Evolutionary conservation across 495 filamentous ascomycete species (phyloP), one percentile per base, ranked within the genome.

Genomic region (Penicillium roqueforti): DNA sequence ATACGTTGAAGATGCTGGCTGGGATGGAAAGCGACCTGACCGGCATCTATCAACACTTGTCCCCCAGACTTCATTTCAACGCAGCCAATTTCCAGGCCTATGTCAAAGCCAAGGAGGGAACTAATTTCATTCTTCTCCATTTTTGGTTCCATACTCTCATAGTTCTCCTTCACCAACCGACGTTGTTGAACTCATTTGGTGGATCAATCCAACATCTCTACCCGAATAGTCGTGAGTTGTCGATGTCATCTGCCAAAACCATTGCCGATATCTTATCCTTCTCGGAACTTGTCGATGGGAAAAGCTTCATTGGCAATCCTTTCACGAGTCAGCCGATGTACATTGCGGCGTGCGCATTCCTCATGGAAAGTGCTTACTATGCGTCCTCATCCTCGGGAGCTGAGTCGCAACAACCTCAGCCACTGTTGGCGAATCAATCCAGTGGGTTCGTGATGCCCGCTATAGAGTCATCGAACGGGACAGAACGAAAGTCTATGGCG

Each of bases 111-210:
- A 83, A 87, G 36, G 86, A 92, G 55, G 86, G 88, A 25, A 87
- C 87, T 10, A 91, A 87, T 42, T 95, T 92, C 54, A 86, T 92
- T 48, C 77, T 95, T n/a, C 74, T 92, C 26, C 89, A 95, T 64
- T 89, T 92, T 63, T 95, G 89, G 89, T 92, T 92, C 60, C 89
- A 95, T 60, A 87, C 89, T 0, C 70, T 92, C 37, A 91, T 95
- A 51, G 87, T 92, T 31, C 76, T 95, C 8, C 77, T 95, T 9
- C 88, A 95, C 62, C 88, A 90, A 54, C 89, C 89, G 1, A 89
- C 87, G 1, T 68, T 93, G 6, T 73, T 93, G 26, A 84, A 89
- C 54, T 86, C 84, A 1, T 89, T 90, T 56, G 87, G 87, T 47
- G 85, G 83, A 16, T 77, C 79, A 23, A 82, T 83, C 26, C 80